phyloP scores from a whole-genome alignment of 371 early-diverging fungal species.

The Thermomucor indicae-seudaticae region DNA sequence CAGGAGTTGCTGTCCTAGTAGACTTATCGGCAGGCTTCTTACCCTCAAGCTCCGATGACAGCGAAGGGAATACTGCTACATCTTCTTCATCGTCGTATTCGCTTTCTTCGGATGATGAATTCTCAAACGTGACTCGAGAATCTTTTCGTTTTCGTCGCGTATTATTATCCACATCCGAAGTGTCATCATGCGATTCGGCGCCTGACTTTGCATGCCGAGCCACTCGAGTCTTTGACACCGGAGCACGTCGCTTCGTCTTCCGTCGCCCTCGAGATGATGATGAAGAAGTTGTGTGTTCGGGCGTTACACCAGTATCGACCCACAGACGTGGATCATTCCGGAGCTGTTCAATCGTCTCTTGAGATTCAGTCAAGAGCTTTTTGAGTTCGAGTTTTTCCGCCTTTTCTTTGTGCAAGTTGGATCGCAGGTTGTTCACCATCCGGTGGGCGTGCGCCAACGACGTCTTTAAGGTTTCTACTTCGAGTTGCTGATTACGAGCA shows the following conservation, averaged over 20 bases:
- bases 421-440: conserved; percentile 41
- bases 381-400: conserved; percentile 60
- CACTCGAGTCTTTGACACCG: conserved; percentile 14
- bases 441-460: conserved; percentile 46
- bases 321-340: conserved; percentile 52
- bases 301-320: conserved; percentile 27
- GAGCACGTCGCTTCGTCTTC: conserved; percentile 14
- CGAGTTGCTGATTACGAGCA: conserved; percentile 34
- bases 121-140: conserved; percentile 17
- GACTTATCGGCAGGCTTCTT: too few species aligned
- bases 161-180: conserved; percentile 11
- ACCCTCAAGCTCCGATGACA: conserved; percentile 26
- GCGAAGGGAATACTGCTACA: conserved; percentile 19
- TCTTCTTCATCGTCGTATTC: conserved; percentile 25
- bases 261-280: conserved; percentile 6
- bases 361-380: conserved; percentile 57
- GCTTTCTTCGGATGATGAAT: conserved; percentile 20
- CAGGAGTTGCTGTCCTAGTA: conserved; percentile 10
- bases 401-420: conserved; percentile 45
- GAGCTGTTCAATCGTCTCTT: conserved; percentile 57
- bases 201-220: conserved; percentile 10
- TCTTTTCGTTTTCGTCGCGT: conserved; percentile 17
- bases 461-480: conserved; percentile 42
- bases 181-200: conserved; percentile 12
- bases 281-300: too few species aligned